Conservation (phyloP, 305 asterid species). For the Solanum hybrid region DNA sequence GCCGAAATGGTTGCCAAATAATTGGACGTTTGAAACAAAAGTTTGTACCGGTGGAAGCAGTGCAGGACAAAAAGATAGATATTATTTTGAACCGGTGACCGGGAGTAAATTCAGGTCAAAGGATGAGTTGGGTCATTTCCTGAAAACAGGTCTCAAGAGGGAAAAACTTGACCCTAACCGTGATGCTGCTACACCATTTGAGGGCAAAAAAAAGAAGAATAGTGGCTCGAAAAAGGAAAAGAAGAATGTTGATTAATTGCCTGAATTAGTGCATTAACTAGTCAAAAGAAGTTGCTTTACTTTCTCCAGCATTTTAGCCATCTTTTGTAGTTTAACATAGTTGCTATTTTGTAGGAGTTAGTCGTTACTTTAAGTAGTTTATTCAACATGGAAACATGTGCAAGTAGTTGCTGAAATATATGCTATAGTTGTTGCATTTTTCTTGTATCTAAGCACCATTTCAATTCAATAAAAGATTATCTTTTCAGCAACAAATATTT, state of each 20-base stretch:
- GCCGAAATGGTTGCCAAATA: too few relatives aligned
- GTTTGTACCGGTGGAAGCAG: too few relatives aligned
- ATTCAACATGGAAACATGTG: background rate
- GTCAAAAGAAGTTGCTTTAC: background rate
- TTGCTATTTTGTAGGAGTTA: background rate
- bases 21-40: too few relatives aligned
- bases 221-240: too few relatives aligned
- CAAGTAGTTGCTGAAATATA: background rate
- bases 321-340: background rate
- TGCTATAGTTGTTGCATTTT: background rate
- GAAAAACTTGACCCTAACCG: too few relatives aligned
- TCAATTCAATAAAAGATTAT: background rate
- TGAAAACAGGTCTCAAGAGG: too few relatives aligned
- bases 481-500: background rate
- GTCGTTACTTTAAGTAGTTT: background rate
- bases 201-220: background rate
- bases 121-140: too few relatives aligned
- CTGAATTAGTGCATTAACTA: background rate
- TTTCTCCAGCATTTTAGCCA: background rate
- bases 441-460: background rate
- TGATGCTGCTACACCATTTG: too few relatives aligned
- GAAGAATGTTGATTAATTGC: background rate
- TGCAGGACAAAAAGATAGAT: too few relatives aligned
- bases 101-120: too few relatives aligned
- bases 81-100: too few relatives aligned